Evolutionary conservation across 139 green algal genomes (phyloP), one percentile per base, ranked within the genome.

Genomic region (Spirogloea muscicola): DNA sequence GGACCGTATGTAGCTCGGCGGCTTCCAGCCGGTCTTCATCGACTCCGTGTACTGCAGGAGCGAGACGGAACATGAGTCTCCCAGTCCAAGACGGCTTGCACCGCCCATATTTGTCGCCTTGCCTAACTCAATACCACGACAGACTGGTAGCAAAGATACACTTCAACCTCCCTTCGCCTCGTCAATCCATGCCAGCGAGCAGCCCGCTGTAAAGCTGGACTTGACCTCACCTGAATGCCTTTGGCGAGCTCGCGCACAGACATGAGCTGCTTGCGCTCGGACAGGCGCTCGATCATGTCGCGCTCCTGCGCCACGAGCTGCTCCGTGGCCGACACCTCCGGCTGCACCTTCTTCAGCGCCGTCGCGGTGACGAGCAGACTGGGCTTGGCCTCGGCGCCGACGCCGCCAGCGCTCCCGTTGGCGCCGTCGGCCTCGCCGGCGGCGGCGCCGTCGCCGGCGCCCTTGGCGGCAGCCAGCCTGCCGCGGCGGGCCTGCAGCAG

Each of bases 21-120:
- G 91, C 80, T 93, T 94, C 93, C 93, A 98, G 16, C 93, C 93
- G 2, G 93, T 98, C 25, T 76, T 74, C 76, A 97, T 86, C 48
- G 74, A 71, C 33, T 86, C 79, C 37, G 84, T 88, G 82, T 97
- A 97, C 51, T 72, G 70, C 37, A 77, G 38, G 48, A 2, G 3
- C 3, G 3, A 91, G 79, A 55, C 83, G 88, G n/a, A n/a, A n/a
- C n/a, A n/a, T n/a, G n/a, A n/a, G n/a, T n/a, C n/a, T n/a, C n/a
- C n/a, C n/a, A n/a, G n/a, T n/a, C n/a, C n/a, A n/a, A n/a, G n/a
- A n/a, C n/a, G n/a, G n/a, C n/a, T n/a, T n/a, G n/a, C n/a, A n/a
- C n/a, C n/a, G n/a, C n/a, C n/a, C n/a, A n/a, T n/a, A n/a, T n/a
- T n/a, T n/a, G n/a, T n/a, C n/a, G n/a, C n/a, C n/a, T n/a, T n/a